Evolutionary conservation across 2,329 filamentous ascomycete species (phyloP), one percentile per base, ranked within the genome.

Genomic region (Tetracladium maxilliforme): DNA sequence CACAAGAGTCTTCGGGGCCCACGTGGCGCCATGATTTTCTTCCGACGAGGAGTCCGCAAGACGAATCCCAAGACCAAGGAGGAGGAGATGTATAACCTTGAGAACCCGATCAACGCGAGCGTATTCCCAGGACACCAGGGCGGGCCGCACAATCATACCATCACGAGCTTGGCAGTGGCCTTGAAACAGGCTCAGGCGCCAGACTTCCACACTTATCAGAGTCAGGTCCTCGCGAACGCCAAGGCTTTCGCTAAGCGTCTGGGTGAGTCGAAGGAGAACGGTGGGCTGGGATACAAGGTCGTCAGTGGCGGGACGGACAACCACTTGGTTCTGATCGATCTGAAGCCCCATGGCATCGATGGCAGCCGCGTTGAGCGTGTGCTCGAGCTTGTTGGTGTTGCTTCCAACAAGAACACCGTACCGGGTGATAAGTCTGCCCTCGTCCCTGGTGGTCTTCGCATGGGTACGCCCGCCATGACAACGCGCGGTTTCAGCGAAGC

Each of bases 391-490:
- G 83, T 92, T 37, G 87, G 87, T 41, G 87, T 95, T 26, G 90
- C 90, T n/a, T 79, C 81, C 48, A 98, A 98, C 66, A 98, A 98
- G 68, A 98, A 98, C 60, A 94, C 90, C 6, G 87, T 94, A 0
- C 90, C 90, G 2, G 90, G 87, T 21, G 90, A 98, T 56, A 82
- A 77, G 47, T 93, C 84, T 1, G 90, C 90, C 2, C 69, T 98
- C 45, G 82, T 87, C 35, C 90, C 90, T 10, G 87, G 87, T 37
- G 90, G 90, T 35, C 65, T 98, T 36, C 77, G 90, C 37, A 86
- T 98, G 56, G 90, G 90, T 28, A 90, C 87, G 1, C 90, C 90
- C 0, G 90, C 90, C 39, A 98, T 98, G 90, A 95, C 90, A 13
- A 93, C 83, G 11, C 73, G 90, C 32, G 90, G 87, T n/a, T 87